These are phyloP conservation scores for Podospora australis DNA, from an alignment of 495 filamentous ascomycete species.

Conservation along the genomic window DNA sequence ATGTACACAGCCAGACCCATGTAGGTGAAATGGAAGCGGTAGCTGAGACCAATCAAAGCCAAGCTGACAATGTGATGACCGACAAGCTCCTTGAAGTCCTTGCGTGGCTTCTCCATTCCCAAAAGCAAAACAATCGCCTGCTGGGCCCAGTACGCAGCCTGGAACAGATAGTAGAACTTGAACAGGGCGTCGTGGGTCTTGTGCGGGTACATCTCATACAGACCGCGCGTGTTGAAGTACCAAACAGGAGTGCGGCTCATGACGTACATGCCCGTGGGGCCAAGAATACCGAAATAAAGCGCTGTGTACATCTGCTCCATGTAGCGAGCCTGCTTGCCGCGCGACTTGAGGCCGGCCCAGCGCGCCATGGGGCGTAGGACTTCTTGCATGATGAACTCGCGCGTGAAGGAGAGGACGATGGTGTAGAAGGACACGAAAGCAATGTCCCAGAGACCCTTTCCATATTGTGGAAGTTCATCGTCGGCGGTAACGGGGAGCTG, in stretches of 20 bases:
- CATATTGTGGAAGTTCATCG: slow-evolving; percentile 65
- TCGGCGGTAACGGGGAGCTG: slow-evolving; percentile 51
- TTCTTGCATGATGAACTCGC: slow-evolving; percentile 95
- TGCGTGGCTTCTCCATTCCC: slow-evolving; percentile 88
- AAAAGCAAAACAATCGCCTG: slow-evolving; percentile 86
- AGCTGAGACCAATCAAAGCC: slow-evolving; percentile 80
- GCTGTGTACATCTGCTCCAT: slow-evolving; percentile 98
- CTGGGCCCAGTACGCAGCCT: slow-evolving; percentile 95
- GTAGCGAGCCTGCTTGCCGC: slow-evolving; percentile 81
- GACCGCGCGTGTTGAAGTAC: slow-evolving; percentile 89
- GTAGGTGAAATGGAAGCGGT: slow-evolving; percentile 96
- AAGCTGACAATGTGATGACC: slow-evolving; percentile 91
- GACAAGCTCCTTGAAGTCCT: slow-evolving; percentile 94
- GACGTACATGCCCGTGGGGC: slow-evolving; percentile 83
- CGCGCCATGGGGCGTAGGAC: slow-evolving; percentile 73
- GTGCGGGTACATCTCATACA: slow-evolving; percentile 92
- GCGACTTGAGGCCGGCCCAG: slow-evolving; percentile 60
- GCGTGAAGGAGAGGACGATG: slow-evolving; percentile 82
- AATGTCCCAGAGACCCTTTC: slow-evolving; percentile 80
- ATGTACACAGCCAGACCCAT: slow-evolving; percentile 97
- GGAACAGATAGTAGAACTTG: slow-evolving; percentile 95
- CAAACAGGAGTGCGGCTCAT: slow-evolving; percentile 90
- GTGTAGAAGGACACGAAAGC: slow-evolving; percentile 88
- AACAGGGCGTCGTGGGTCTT: slow-evolving; percentile 75
- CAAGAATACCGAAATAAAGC: slow-evolving; percentile 84